Percentiles rank a stretch among this genome's conserved stretches.
Conservation (phyloP, 2,329 filamentous ascomycete genomes). For the Aspergillus ibericus region DNA sequence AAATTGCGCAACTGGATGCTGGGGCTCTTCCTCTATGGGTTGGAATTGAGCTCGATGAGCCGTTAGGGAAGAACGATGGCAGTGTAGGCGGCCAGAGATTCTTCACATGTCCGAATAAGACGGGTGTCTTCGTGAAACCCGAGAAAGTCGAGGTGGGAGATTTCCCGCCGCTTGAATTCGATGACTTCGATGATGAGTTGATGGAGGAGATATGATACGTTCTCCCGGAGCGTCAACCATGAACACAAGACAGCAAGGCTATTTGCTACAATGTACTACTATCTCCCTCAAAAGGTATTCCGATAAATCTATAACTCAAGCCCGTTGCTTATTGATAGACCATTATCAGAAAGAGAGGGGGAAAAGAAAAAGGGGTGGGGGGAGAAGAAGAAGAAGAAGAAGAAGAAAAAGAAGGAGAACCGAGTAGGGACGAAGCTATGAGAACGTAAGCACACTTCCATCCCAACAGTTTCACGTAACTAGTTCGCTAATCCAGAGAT, state of each 20-base stretch:
- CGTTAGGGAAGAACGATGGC: constrained; percentile 65
- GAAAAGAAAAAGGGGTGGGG: too few relatives aligned
- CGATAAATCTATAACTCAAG: neutral
- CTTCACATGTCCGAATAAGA: constrained; percentile 55
- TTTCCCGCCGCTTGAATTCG: constrained; percentile 52
- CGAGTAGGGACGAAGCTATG: neutral
- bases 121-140: constrained; percentile 62
- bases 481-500: constrained; percentile 3
- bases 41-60: constrained; percentile 63
- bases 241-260: neutral
- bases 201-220: constrained; percentile 53
- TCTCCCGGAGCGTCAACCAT: neutral
- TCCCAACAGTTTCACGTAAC: constrained; percentile 2
- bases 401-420: neutral
- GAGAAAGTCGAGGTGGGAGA: constrained; percentile 64
- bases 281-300: neutral
- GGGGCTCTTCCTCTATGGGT: constrained; percentile 51
- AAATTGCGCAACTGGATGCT: constrained; percentile 17
- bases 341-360: neutral
- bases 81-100: constrained; percentile 53
- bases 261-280: neutral
- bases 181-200: constrained; percentile 56
- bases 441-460: neutral
- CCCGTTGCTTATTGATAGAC: neutral
- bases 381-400: neutral